Evolutionary conservation across 768 basidiomycete genomes (phyloP).

Genomic region (Amanita phalloides): DNA sequence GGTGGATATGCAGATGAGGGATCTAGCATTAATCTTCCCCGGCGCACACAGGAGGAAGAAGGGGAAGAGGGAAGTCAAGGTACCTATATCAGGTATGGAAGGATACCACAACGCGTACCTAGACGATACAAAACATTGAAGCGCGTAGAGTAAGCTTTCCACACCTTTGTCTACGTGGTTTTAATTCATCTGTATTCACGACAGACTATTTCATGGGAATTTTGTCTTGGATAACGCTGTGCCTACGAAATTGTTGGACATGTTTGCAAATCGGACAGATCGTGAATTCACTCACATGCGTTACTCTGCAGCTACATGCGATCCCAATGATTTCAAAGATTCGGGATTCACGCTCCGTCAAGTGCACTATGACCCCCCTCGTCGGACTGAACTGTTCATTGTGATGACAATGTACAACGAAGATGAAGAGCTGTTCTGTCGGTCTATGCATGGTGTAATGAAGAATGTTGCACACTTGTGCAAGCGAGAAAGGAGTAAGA

Average conservation of each 20-base stretch:
- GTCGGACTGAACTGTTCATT: conserved; percentile 90
- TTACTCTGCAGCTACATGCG: conserved; percentile 91
- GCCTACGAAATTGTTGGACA: conserved; percentile 81
- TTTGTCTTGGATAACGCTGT: conserved; percentile 87
- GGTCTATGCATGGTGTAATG: conserved; percentile 94
- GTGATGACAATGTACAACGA: conserved; percentile 99
- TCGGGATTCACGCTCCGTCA: conserved; percentile 83
- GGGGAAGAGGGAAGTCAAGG: conserved; percentile 13
- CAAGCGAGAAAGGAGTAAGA: conserved; percentile 78
- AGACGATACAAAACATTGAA: conserved; percentile 91
- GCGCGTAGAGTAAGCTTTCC: conserved; percentile 62
- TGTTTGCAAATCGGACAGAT: conserved; percentile 67
- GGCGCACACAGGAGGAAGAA: conserved; percentile 9
- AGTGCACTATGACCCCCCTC: conserved; percentile 81
- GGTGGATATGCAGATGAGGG: conserved; percentile 33
- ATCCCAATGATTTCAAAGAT: conserved; percentile 85
- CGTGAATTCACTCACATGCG: conserved; percentile 95
- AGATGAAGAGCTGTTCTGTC: conserved; percentile 79
- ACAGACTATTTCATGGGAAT: conserved; percentile 82
- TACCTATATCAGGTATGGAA: conserved; percentile 74
- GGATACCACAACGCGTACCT: conserved; percentile 85
- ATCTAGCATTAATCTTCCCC: conserved; percentile 11
- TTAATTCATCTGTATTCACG: not conserved
- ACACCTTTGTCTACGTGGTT: conserved; percentile 21
- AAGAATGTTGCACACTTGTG: conserved; percentile 89